Evolutionary conservation across 2,329 filamentous ascomycete species (phyloP).

Genomic region (Aspergillus jensenii): DNA sequence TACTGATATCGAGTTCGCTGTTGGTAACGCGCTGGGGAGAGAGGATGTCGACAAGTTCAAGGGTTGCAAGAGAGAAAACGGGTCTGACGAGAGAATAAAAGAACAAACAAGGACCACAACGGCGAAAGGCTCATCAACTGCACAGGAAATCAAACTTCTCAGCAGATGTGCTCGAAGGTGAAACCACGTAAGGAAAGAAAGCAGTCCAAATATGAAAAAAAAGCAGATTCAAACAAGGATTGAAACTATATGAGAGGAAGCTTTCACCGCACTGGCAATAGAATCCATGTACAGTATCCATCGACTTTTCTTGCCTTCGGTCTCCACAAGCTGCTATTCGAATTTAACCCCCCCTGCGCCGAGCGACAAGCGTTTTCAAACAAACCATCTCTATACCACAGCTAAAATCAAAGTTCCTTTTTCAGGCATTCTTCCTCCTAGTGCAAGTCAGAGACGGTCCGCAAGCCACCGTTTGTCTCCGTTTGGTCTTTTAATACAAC

Average conservation of each 20-base stretch:
- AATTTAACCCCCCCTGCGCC: constrained; percentile 15
- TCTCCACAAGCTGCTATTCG: constrained; percentile 19
- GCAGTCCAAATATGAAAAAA: constrained; percentile 23
- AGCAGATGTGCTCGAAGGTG: constrained; percentile 16
- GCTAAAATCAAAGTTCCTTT: constrained; percentile 41
- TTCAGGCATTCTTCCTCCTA: constrained; percentile 42
- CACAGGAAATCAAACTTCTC: constrained; percentile 11
- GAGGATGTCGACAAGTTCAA: constrained; percentile 9
- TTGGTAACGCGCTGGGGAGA: constrained; percentile 9
- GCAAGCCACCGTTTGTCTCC: constrained; percentile 37
- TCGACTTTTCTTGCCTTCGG: constrained; percentile 16
- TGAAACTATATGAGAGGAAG: constrained; percentile 24
- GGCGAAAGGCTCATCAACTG: constrained; percentile 6
- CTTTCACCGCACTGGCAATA: constrained; percentile 22
- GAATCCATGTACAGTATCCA: constrained; percentile 22
- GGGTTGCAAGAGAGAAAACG: constrained; percentile 4
- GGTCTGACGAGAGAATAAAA: constrained; percentile 10
- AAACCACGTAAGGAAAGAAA: constrained; percentile 17
- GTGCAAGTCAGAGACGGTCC: constrained; percentile 40
- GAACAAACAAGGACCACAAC: constrained; percentile 4
- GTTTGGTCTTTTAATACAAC: constrained; percentile 44
- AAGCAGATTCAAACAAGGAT: constrained; percentile 25
- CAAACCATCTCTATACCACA: constrained; percentile 41
- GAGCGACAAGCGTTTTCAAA: constrained; percentile 23
- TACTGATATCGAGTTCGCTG: constrained; percentile 15